Evolutionary conservation across 768 basidiomycete genomes (phyloP), one percentile per base, ranked within the genome.

Genomic region (Gymnopilus dilepis): DNA sequence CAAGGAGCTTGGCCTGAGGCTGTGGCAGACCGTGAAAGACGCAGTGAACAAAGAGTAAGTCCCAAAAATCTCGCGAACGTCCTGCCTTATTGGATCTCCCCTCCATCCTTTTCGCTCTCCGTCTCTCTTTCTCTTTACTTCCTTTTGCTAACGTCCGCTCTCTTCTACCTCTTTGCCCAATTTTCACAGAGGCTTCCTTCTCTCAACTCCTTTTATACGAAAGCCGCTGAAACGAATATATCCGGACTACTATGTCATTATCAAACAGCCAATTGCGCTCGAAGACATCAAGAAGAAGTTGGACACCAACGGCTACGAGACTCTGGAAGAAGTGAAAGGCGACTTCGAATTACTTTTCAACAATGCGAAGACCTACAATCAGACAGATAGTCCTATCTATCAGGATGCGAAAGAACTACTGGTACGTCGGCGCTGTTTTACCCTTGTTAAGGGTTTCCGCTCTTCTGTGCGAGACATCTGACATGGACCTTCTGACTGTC

Each of bases 31-130:
- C 38, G 82, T 94, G 73, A 91, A 86, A 83, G 89, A 91, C 74
- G 92, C 90, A 71, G 86, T 87, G 73, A 90, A 87, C 81, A 91
- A 91, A 84, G 91, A 93, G 92, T 94, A 83, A 82, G 91, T 90
- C 41, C 37, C n/a, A n/a, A 56, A 61, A 62, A 76, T 72, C 71
- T 76, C 73, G 59, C 71, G 52, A 26, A 72, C 73, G 67, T 77
- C 76, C 70, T 74, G 72, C 73, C 72, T 74, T 79, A 76, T 77
- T 77, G 76, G 75, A 78, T 78, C 65, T 66, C 63, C 69, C 65
- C 63, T 70, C 15, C 47, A n/a, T 31, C 30, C 45, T 47, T 71
- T 66, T 66, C 59, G 65, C 62, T 61, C 63, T 72, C 53, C 61
- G 37, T 61, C 24, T 65, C 70, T 67, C 60, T 63, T 60, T 43